Evolutionary conservation across 2,329 filamentous ascomycete genomes (phyloP).

Genomic region (Coniochaeta ligniaria): DNA sequence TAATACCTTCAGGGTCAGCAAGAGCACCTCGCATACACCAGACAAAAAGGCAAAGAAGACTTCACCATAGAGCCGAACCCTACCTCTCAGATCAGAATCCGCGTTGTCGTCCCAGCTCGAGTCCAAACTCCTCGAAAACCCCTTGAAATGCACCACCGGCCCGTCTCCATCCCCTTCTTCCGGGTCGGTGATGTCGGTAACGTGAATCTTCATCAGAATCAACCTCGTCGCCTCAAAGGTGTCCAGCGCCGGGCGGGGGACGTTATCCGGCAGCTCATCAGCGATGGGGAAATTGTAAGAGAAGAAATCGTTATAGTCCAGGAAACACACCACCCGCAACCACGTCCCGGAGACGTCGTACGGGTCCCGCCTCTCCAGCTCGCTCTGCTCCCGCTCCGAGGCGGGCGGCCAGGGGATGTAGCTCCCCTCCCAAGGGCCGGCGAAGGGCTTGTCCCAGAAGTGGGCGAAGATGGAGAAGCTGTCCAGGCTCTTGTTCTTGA

Average conservation of each 20-base stretch:
- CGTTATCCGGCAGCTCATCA: conserved; percentile 29
- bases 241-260: conserved; percentile 45
- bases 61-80: conserved; percentile 13
- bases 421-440: conserved; percentile 45
- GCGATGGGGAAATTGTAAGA: conserved; percentile 59
- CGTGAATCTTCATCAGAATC: conserved; percentile 59
- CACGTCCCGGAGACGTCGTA: conserved; percentile 66
- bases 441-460: conserved; percentile 50
- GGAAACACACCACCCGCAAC: conserved; percentile 47
- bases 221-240: conserved; percentile 62
- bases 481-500: conserved; percentile 38
- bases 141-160: conserved; percentile 63
- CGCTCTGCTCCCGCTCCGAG: conserved; percentile 15
- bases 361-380: conserved; percentile 53
- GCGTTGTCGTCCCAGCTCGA: conserved; percentile 61
- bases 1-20: not conserved
- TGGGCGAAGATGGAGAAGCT: conserved; percentile 37
- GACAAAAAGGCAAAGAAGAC: conserved; percentile 8
- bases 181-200: conserved; percentile 53
- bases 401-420: conserved; percentile 29
- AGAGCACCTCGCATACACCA: no score
- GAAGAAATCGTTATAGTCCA: conserved; percentile 66
- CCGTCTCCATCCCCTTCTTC: conserved; percentile 48
- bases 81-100: conserved; percentile 59
- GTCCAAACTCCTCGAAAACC: conserved; percentile 55